Conservation (phyloP, 139 green algal genomes). For the Chlorella ohadii region DNA sequence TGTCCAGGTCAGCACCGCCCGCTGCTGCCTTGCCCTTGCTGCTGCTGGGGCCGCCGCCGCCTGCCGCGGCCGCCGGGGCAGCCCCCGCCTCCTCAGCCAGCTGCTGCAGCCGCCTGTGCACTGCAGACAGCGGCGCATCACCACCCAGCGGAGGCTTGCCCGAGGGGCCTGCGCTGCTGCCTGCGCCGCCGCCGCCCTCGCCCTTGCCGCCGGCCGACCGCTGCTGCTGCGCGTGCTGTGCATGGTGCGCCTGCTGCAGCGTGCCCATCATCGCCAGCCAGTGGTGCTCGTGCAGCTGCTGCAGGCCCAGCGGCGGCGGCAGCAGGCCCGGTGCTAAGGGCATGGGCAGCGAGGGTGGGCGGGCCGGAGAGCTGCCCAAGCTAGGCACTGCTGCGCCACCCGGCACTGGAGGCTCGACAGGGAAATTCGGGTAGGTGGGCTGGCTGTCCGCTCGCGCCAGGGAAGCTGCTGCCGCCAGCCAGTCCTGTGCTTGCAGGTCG, state of each 20-base stretch:
- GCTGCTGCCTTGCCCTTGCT: not conserved
- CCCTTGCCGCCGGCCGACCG: not conserved
- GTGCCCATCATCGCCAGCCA: not conserved
- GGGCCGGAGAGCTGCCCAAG: constrained; percentile 6
- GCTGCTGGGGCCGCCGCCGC: not conserved
- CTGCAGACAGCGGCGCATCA: not conserved
- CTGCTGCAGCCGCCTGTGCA: constrained; percentile 1
- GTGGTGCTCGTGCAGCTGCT: constrained; percentile 3
- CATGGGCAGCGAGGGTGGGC: not conserved
- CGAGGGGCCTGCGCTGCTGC: not conserved
- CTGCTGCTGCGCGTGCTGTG: constrained; percentile 24
- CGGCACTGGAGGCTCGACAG: not conserved
- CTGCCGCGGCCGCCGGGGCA: not conserved
- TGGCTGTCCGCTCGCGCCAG: constrained; percentile 23
- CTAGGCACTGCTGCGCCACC: not conserved
- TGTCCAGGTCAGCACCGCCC: constrained; percentile 1
- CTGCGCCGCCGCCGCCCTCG: not conserved
- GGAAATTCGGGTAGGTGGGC: not conserved
- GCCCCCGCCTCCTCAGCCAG: not conserved
- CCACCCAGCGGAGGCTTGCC: not conserved
- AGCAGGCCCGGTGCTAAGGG: not conserved
- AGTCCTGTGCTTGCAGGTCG: constrained; percentile 28
- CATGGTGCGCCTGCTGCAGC: not conserved
- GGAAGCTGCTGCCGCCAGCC: constrained; percentile 16
- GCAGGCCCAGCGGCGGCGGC: constrained; percentile 5